These are phyloP conservation scores for Zanthoxylum bungeanum DNA, from an alignment of 345 rosid genomes.

Conservation along the genomic window DNA sequence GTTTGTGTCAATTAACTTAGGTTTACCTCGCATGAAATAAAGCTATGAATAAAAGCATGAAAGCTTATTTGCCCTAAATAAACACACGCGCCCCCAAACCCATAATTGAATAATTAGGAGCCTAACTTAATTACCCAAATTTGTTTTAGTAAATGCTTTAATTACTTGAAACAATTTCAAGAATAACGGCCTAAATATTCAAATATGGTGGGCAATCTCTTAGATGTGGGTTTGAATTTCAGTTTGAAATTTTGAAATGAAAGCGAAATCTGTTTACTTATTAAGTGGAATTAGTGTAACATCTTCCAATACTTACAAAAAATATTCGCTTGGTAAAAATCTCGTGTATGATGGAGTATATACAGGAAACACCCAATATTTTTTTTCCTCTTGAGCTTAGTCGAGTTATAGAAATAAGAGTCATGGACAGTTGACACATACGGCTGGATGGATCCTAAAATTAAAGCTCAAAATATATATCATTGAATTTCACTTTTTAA, in stretches of 20 bases:
- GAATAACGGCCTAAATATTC: neutral
- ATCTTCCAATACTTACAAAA: neutral
- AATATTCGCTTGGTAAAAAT: too few relatives aligned
- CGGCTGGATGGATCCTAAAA: too few relatives aligned
- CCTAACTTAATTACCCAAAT: neutral
- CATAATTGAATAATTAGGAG: neutral
- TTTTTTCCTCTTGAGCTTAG: too few relatives aligned
- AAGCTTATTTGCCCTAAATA: conserved; percentile 10
- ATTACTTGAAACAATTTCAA: neutral
- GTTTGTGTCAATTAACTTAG: too few relatives aligned
- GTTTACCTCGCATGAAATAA: too few relatives aligned
- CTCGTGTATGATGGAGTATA: too few relatives aligned
- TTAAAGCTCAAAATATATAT: too few relatives aligned
- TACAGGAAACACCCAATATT: too few relatives aligned
- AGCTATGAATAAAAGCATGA: conserved; percentile 45
- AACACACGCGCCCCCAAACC: neutral
- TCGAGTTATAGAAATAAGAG: too few relatives aligned
- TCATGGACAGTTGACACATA: too few relatives aligned
- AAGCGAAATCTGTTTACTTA: neutral
- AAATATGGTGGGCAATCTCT: neutral
- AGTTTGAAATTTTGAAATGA: neutral
- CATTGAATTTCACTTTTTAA: too few relatives aligned
- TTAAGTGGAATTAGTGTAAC: neutral
- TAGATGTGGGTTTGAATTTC: neutral
- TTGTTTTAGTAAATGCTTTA: neutral